phyloP scores from a whole-genome alignment of 225 moss, liverwort and hornwort species.

The Asterella californica region DNA sequence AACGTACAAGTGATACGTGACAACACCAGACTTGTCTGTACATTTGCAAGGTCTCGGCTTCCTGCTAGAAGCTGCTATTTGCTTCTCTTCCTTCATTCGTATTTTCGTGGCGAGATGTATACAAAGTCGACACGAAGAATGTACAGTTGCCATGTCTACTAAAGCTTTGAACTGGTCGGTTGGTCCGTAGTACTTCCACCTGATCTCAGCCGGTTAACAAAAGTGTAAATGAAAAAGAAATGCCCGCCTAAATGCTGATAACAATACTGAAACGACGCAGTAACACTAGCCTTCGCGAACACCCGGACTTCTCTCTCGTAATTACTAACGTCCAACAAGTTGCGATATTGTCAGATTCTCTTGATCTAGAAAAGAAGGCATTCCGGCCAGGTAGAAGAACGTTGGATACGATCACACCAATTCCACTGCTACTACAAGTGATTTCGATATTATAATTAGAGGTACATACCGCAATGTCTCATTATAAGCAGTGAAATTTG shows the following conservation, averaged over 20 bases:
- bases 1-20: conserved; percentile 72
- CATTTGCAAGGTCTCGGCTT: conserved; percentile 83
- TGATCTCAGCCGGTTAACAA: conserved; percentile 20
- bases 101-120: conserved; percentile 75
- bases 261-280: not conserved
- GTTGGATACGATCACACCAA: not conserved
- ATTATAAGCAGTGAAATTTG: conserved; percentile 80
- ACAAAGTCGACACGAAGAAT: conserved; percentile 95
- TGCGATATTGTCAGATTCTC: too few relatives aligned
- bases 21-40: conserved; percentile 43
- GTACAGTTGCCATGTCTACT: conserved; percentile 98
- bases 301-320: not conserved
- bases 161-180: conserved; percentile 72
- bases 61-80: conserved; percentile 25
- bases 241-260: not conserved
- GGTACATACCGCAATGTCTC: conserved; percentile 62
- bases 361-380: not conserved
- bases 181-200: conserved; percentile 86
- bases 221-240: not conserved
- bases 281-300: not conserved
- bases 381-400: not conserved
- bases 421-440: not conserved
- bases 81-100: conserved; percentile 52
- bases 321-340: too few relatives aligned
- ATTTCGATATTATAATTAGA: too few relatives aligned